These are phyloP conservation scores for Lactarius evosmus DNA, from an alignment of 768 basidiomycete species.

Conservation along the genomic window DNA sequence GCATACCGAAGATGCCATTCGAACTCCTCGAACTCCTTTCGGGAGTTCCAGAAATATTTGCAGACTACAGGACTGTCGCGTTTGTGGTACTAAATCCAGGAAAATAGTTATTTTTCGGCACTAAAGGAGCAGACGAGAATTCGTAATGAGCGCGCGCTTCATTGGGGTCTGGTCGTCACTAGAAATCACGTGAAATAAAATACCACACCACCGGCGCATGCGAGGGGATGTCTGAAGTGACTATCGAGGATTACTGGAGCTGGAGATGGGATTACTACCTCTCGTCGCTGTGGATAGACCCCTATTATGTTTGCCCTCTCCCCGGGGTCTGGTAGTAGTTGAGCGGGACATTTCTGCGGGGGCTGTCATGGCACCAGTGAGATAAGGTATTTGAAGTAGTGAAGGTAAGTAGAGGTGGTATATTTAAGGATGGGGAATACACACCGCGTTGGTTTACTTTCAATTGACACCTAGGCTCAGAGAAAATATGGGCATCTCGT, in stretches of 20 bases:
- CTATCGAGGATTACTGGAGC: not conserved
- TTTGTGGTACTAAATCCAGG: not conserved
- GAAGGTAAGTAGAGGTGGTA: not conserved
- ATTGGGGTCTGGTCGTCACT: not conserved
- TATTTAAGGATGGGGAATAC: not conserved
- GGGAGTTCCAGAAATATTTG: not conserved
- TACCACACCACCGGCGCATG: not conserved
- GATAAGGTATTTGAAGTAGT: not conserved
- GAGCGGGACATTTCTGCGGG: constrained; percentile 3
- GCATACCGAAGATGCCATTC: not conserved
- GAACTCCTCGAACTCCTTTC: not conserved
- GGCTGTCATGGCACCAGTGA: not conserved
- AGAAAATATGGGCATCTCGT: not conserved
- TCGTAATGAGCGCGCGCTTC: not conserved
- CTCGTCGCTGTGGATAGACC: not conserved
- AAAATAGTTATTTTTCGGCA: not conserved
- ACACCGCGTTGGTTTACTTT: not conserved
- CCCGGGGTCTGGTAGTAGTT: not conserved
- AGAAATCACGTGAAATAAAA: not conserved
- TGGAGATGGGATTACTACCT: not conserved
- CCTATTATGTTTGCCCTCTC: not conserved
- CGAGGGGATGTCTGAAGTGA: not conserved
- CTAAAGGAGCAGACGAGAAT: not conserved
- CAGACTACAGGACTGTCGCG: not conserved
- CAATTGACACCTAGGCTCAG: not conserved